phyloP scores from a whole-genome alignment of 257 asterid species.

The Euphrasia confusa region DNA sequence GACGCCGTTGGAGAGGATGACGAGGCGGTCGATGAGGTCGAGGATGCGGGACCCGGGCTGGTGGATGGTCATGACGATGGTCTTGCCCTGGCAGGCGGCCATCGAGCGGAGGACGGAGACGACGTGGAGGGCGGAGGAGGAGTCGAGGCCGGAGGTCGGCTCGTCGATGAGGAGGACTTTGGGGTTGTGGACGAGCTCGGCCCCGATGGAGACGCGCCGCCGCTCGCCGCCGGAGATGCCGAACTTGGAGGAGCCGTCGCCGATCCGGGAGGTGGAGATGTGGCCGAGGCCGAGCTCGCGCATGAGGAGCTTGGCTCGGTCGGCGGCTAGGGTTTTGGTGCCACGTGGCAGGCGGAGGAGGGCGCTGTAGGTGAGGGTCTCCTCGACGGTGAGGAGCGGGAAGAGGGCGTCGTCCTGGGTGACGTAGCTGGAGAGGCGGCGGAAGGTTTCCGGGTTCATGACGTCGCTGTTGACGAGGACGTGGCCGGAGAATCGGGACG shows the following conservation, averaged over 20 bases:
- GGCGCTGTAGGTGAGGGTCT: constrained; percentile 66
- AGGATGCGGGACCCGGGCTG: constrained; percentile 85
- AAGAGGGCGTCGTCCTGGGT: constrained; percentile 79
- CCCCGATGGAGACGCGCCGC: constrained; percentile 83
- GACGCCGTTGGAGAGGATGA: constrained; percentile 56
- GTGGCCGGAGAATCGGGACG: constrained; percentile 44
- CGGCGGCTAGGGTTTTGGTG: constrained; percentile 23
- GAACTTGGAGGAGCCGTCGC: constrained; percentile 41
- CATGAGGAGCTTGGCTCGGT: constrained; percentile 44
- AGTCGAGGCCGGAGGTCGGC: constrained; percentile 85
- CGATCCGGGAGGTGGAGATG: constrained; percentile 50
- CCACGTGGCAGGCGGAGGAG: constrained; percentile 57
- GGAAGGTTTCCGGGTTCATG: constrained; percentile 33
- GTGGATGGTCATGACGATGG: constrained; percentile 70
- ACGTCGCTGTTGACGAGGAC: constrained; percentile 49
- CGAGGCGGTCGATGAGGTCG: constrained; percentile 57
- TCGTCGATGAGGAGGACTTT: constrained; percentile 64
- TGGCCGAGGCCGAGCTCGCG: constrained; percentile 67
- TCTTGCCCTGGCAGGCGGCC: constrained; percentile 46
- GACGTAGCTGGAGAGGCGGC: constrained; percentile 57
- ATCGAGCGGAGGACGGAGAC: constrained; percentile 45
- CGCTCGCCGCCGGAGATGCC: constrained; percentile 87
- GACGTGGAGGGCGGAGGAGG: constrained; percentile 72
- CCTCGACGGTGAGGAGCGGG: constrained; percentile 76
- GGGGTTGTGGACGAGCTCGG: constrained; percentile 75